Base-by-base conservation (phyloP, 2,329 filamentous ascomycete genomes). In the Penicillium corylophilum region DNA sequence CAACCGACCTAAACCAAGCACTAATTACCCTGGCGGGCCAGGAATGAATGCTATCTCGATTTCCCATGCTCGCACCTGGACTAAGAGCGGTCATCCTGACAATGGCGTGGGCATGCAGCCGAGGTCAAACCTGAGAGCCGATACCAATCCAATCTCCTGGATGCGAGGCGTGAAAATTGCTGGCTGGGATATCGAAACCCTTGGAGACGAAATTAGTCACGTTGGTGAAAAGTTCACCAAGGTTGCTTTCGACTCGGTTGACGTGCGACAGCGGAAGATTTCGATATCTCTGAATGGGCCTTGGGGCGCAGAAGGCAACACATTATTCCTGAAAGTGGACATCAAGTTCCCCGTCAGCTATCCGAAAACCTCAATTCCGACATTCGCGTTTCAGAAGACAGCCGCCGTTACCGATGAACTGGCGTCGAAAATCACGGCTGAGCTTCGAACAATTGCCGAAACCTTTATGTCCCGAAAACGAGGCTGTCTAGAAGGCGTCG, bases 161-260 rank as follows among this genome's bases (percentile, higher is more conserved):
- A 84, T 86, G 80, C 80, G 81, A 51, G 83, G 83, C 45, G 82
- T 86, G 36, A 85, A 83, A 56, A 83, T 86, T 48, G 76, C 74
- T 2, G 74, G 73, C 24, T 76, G 75, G 79, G 77, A 74, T 54
- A 77, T 76, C 45, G 79, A 82, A 64, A 80, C 73, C 10, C 65
- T 85, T 7, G 81, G 79, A 15, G 81, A 84, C 54, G 83, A 86
- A 61, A 84, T 86, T 47, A 81, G 79, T 10, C 74, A 81, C 29
- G 82, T 84, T 18, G 82, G 81, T 9, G 79, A 81, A 48, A 84
- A 80, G 48, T 86, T 84, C 62, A 80, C 76, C 16, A 83, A 83
- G 59, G 79, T 86, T 44, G 74, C 72, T 15, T 84, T 85, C 57
- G 83, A 86, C 56, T 75, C 77, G 7, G 79, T 83, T 33, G 80